Percentiles rank a stretch among this genome's conserved stretches.
phyloP scores from a whole-genome alignment of 768 basidiomycete genomes.

The Xanthoconium stramineum region DNA sequence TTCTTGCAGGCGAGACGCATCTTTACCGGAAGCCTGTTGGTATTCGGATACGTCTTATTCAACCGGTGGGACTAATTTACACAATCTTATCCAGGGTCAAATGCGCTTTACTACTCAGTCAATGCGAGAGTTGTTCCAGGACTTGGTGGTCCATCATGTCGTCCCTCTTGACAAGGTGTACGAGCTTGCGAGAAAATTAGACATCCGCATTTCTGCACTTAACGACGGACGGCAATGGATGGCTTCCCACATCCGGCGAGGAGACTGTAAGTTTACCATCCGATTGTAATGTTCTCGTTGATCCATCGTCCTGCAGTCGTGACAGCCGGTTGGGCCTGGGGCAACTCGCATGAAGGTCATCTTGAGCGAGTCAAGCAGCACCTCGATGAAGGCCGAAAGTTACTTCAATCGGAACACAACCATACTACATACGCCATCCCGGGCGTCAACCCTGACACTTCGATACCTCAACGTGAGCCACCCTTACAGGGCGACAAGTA shows the following conservation, averaged over 20 bases:
- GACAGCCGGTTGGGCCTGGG: slow-evolving; percentile 33
- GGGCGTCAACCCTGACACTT: slow-evolving; percentile 9
- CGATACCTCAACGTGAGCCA: slow-evolving; percentile 14
- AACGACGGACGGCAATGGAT: slow-evolving; percentile 34
- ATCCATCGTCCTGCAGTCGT: slow-evolving; percentile 18
- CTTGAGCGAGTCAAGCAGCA: slow-evolving; percentile 31
- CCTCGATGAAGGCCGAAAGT: slow-evolving; percentile 28
- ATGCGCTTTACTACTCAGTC: slow-evolving; percentile 25
- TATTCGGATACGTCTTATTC: neutral
- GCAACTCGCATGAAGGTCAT: slow-evolving; percentile 29
- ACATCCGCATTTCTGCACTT: slow-evolving; percentile 20
- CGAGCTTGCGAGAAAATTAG: slow-evolving; percentile 23
- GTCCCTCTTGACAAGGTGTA: slow-evolving; percentile 25
- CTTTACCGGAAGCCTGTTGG: slow-evolving; percentile 27
- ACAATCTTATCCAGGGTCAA: slow-evolving; percentile 16
- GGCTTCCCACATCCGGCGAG: slow-evolving; percentile 38
- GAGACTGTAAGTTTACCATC: slow-evolving; percentile 32
- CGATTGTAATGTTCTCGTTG: neutral
- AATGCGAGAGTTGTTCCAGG: slow-evolving; percentile 20
- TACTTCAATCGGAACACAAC: slow-evolving; percentile 21
- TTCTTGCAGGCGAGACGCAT: slow-evolving; percentile 40
- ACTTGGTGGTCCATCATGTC: slow-evolving; percentile 23
- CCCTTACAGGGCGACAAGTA: slow-evolving; percentile 19
- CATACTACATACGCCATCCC: slow-evolving; percentile 17
- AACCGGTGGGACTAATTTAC: neutral